Conservation (phyloP, 202 grass and related monocot genomes). For the Eragrostis tef region DNA sequence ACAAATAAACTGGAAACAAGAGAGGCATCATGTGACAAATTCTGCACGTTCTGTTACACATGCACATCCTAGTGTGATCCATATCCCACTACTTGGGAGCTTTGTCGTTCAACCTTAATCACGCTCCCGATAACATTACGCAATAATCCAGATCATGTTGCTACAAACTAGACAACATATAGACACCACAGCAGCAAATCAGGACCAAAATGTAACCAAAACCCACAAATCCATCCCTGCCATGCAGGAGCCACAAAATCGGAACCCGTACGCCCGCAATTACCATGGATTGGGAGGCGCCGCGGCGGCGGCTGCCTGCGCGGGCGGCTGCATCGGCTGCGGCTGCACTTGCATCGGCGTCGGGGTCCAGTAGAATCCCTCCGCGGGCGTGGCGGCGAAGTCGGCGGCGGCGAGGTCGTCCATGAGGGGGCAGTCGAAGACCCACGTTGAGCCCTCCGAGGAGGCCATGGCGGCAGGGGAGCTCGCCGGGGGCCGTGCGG, state of each 20-base stretch:
- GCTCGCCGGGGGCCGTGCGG: not conserved
- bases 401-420: slow-evolving; percentile 61
- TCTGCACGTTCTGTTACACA: not conserved
- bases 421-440: slow-evolving; percentile 76
- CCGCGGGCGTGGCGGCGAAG: slow-evolving; percentile 35
- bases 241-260: slow-evolving; percentile 21
- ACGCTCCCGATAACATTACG: not conserved
- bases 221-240: not conserved
- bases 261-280: slow-evolving; percentile 4
- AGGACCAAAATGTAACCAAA: slow-evolving; percentile 20
- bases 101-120: not conserved
- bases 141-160: not conserved
- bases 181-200: not conserved
- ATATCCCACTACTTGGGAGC: not conserved
- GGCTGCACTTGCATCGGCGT: slow-evolving; percentile 18
- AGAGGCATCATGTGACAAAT: not conserved
- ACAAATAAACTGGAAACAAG: not conserved
- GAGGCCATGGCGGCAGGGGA: slow-evolving; percentile 54
- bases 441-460: slow-evolving; percentile 68
- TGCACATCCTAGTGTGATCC: not conserved
- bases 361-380: slow-evolving; percentile 58
- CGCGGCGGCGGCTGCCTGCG: slow-evolving; percentile 25
- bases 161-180: not conserved
- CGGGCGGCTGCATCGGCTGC: slow-evolving; percentile 27
- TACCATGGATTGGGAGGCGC: slow-evolving; percentile 50